Conservation (phyloP, 1,284 basidiomycete genomes). For the Sphaerobolus stellatus region DNA sequence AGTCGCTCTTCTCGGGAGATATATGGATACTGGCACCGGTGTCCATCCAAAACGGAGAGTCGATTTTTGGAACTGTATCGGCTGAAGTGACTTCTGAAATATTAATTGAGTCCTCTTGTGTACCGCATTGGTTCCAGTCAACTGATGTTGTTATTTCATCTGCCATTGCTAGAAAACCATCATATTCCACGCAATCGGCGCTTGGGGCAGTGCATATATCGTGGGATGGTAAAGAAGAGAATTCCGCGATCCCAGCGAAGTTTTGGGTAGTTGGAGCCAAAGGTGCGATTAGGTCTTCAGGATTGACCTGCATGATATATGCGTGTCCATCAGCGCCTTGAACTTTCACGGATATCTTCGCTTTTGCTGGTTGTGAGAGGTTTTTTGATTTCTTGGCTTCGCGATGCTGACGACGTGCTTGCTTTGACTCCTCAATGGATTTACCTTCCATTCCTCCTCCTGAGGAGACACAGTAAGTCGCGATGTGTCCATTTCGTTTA, state of each 20-base stretch:
- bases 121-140: not conserved
- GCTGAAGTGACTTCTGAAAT: not conserved
- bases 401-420: too few relatives aligned
- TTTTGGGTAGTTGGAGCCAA: not conserved
- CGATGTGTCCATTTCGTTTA: not conserved
- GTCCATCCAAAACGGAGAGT: conserved; percentile 29
- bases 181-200: not conserved
- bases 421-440: not conserved
- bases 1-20: conserved; percentile 27
- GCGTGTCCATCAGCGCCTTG: not conserved
- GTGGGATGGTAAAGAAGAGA: not conserved
- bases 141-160: not conserved
- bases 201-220: not conserved
- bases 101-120: not conserved
- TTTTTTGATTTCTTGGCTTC: too few relatives aligned
- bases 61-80: not conserved
- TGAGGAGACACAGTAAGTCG: not conserved
- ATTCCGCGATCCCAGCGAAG: not conserved
- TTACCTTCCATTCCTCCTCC: conserved; percentile 2
- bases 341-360: not conserved
- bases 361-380: too few relatives aligned
- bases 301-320: not conserved
- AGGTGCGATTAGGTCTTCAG: not conserved
- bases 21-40: conserved; percentile 32
- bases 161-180: too few relatives aligned